Conservation (phyloP, 192 early-diverging fungal species). For the Coemansia sp. region DNA sequence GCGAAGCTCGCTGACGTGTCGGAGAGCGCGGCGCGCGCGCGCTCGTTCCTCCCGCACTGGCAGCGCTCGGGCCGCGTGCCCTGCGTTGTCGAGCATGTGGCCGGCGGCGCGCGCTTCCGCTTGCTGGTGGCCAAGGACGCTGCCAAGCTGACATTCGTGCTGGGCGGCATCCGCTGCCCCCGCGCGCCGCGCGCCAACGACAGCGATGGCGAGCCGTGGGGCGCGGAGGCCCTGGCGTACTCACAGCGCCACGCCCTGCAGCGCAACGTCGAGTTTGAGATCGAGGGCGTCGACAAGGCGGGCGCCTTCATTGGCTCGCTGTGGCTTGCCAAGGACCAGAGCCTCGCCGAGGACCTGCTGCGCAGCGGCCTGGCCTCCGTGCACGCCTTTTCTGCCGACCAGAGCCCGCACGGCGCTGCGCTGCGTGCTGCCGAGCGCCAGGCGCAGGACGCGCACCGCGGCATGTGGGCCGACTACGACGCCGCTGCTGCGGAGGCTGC, state of each 20-base stretch:
- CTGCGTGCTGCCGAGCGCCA: constrained; percentile 76
- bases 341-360: constrained; percentile 74
- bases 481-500: constrained; percentile 16
- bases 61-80: constrained; percentile 74
- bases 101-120: constrained; percentile 80
- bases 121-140: constrained; percentile 84
- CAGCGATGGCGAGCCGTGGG: constrained; percentile 83
- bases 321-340: constrained; percentile 64
- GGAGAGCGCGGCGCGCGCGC: constrained; percentile 76
- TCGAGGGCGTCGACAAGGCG: constrained; percentile 87
- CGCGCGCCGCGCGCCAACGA: constrained; percentile 71
- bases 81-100: constrained; percentile 88
- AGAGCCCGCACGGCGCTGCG: constrained; percentile 66
- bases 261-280: constrained; percentile 88
- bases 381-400: constrained; percentile 83
- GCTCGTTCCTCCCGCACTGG: constrained; percentile 80
- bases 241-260: constrained; percentile 69
- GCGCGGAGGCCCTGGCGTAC: constrained; percentile 76
- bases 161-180: constrained; percentile 83
- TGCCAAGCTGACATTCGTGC: constrained; percentile 78
- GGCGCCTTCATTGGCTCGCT: constrained; percentile 93
- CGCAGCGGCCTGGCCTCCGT: constrained; percentile 79
- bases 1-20: constrained; percentile 81
- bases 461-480: constrained; percentile 70
- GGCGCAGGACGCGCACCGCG: constrained; percentile 67